Evolutionary conservation across 139 green algal species (phyloP).

Genomic region (Picocystis salinarum): DNA sequence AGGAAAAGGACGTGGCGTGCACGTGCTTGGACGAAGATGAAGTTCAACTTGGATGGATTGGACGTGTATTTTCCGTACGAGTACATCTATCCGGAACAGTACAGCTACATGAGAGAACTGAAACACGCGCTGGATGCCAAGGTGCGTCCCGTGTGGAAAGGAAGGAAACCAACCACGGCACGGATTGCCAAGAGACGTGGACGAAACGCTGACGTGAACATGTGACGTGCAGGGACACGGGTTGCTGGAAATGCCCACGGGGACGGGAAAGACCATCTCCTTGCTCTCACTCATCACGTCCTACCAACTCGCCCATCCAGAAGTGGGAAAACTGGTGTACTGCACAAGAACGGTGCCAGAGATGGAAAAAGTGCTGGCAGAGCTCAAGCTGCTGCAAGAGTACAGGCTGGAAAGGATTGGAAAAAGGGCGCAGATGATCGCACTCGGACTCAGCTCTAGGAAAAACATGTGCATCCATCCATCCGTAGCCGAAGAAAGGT

Average conservation of each 20-base stretch:
- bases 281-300: conserved; percentile 90
- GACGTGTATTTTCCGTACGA: conserved; percentile 94
- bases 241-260: conserved; percentile 98
- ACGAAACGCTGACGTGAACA: neutral
- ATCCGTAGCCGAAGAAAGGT: conserved; percentile 55
- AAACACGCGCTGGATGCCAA: conserved; percentile 88
- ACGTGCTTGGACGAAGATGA: conserved; percentile 46
- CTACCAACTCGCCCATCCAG: conserved; percentile 89
- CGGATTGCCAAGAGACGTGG: neutral
- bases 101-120: conserved; percentile 93
- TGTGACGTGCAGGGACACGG: conserved; percentile 48
- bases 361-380: conserved; percentile 91
- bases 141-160: neutral
- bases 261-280: conserved; percentile 98
- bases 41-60: conserved; percentile 82
- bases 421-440: conserved; percentile 55
- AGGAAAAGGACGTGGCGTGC: no score
- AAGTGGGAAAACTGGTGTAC: conserved; percentile 94
- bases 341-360: conserved; percentile 98
- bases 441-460: conserved; percentile 70
- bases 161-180: neutral
- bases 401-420: conserved; percentile 35
- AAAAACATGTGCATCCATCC: conserved; percentile 97
- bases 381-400: conserved; percentile 50
- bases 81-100: conserved; percentile 92